Base-by-base conservation (phyloP, 257 asterid genomes). In the Eucommia ulmoides region DNA sequence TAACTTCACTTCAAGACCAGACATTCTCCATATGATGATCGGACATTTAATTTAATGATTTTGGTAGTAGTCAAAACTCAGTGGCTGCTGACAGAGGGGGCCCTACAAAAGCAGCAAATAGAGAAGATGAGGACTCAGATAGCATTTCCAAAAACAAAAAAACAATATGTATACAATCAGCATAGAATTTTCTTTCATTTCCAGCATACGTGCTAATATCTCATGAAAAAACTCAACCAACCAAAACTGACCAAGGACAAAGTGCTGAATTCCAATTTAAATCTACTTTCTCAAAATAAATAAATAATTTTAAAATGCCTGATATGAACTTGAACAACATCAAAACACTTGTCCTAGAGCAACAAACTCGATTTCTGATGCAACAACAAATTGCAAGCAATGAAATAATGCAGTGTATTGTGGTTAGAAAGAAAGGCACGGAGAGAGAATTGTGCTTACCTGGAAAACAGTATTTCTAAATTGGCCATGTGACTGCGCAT, bases 41-140 rank as follows among this genome's bases (percentile, higher is more conserved):
- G n/a, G n/a, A n/a, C n/a, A n/a, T n/a, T n/a, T n/a, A n/a, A n/a
- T n/a, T n/a, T 29, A 12, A 55, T 74, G 80, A 56, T 67, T 69
- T 41, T 84, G 95, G 21, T 80, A 64, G 77, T 79, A 79, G 60
- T 77, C 94, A 47, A 91, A 91, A 53, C 93, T 86, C 51, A 86
- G 75, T 24, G 96, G 99, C 70, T 86, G 99, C 84, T 79, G 99
- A 67, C 73, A 74, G 68, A 78, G 69, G 51, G 96, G 82, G 17
- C 82, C 83, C 99, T 91, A 54, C 24, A 60, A 47, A 54, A 41
- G 26, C 14, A 22, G 60, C 2, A 0, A 22, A 12, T 3, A 7
- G 23, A 20, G 19, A 5, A 19, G 19, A 16, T 1, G 19, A 5
- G n/a, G 6, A 38, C 17, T 14, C n/a, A 3, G 10, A 38, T 38